Percentiles rank a stretch among this genome's conserved stretches.
These are phyloP conservation scores for Exophiala mesophila DNA, from an alignment of 2,329 filamentous ascomycete species.

Conservation along the genomic window DNA sequence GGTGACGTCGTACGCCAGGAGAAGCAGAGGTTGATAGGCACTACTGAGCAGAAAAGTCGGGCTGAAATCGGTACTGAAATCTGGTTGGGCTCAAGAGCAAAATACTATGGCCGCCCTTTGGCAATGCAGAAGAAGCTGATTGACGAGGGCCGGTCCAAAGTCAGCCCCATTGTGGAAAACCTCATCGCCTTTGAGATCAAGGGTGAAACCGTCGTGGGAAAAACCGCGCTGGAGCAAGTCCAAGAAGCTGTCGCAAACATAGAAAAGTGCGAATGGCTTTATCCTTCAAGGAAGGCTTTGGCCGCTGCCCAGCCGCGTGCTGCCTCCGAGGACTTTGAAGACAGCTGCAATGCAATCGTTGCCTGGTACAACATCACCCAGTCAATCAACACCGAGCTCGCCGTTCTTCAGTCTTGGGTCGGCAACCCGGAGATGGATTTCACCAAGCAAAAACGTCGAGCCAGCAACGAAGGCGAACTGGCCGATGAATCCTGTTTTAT, in stretches of 20 bases:
- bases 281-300: slow-evolving; percentile 73
- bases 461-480: slow-evolving; percentile 66
- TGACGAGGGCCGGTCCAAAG: slow-evolving; percentile 70
- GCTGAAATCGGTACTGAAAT: slow-evolving; percentile 65
- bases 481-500: slow-evolving; percentile 90
- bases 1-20: slow-evolving; percentile 97
- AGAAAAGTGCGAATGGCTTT: slow-evolving; percentile 79
- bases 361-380: slow-evolving; percentile 97
- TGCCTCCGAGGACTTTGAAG: slow-evolving; percentile 68
- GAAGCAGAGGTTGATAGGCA: slow-evolving; percentile 88
- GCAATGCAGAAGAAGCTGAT: slow-evolving; percentile 81
- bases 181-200: slow-evolving; percentile 93
- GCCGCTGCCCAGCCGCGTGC: slow-evolving; percentile 70
- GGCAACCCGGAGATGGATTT: slow-evolving; percentile 95
- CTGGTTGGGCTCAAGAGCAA: slow-evolving; percentile 84
- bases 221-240: slow-evolving; percentile 81
- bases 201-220: slow-evolving; percentile 85
- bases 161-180: slow-evolving; percentile 74
- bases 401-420: slow-evolving; percentile 90
- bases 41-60: slow-evolving; percentile 66
- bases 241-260: slow-evolving; percentile 85
- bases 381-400: slow-evolving; percentile 90
- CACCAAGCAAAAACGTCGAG: slow-evolving; percentile 64
- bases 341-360: slow-evolving; percentile 82
- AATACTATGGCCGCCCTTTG: slow-evolving; percentile 75